phyloP scores from a whole-genome alignment of 1,284 basidiomycete species.

The Tylopilus sp. region DNA sequence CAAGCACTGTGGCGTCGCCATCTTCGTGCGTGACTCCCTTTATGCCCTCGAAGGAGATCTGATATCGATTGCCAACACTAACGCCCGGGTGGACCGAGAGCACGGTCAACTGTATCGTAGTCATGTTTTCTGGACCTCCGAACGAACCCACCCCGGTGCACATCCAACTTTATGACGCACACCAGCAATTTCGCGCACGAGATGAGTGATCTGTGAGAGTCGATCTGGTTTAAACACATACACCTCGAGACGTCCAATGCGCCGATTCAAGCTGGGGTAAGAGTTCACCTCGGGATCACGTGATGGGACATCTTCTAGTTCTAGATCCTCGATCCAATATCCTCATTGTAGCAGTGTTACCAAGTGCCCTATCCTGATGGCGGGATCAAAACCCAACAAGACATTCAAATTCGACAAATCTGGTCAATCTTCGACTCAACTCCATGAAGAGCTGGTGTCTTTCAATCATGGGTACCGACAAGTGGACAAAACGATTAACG shows the following conservation, averaged over 20 bases:
- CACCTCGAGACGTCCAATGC: constrained; percentile 25
- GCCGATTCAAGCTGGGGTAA: constrained; percentile 35
- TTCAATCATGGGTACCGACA: no score
- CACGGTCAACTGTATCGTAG: constrained; percentile 27
- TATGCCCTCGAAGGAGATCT: not conserved
- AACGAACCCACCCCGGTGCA: constrained; percentile 18
- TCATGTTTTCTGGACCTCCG: constrained; percentile 28
- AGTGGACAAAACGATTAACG: no score
- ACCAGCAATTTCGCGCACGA: constrained; percentile 32
- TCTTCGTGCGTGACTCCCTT: constrained; percentile 35
- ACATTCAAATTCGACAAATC: no score
- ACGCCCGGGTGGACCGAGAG: not conserved
- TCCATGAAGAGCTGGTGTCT: no score
- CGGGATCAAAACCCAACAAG: no score
- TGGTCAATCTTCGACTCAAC: no score
- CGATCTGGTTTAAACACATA: constrained; percentile 34
- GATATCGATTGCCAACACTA: constrained; percentile 17
- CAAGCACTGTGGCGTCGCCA: constrained; percentile 40
- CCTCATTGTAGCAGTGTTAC: no score
- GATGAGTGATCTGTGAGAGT: constrained; percentile 29
- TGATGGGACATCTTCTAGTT: no score
- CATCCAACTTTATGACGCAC: constrained; percentile 35
- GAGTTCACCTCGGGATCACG: no score
- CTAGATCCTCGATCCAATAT: no score
- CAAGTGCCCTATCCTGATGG: no score